Base-by-base conservation (phyloP, 1,284 basidiomycete species). In the Ceratobasidium sp. region DNA sequence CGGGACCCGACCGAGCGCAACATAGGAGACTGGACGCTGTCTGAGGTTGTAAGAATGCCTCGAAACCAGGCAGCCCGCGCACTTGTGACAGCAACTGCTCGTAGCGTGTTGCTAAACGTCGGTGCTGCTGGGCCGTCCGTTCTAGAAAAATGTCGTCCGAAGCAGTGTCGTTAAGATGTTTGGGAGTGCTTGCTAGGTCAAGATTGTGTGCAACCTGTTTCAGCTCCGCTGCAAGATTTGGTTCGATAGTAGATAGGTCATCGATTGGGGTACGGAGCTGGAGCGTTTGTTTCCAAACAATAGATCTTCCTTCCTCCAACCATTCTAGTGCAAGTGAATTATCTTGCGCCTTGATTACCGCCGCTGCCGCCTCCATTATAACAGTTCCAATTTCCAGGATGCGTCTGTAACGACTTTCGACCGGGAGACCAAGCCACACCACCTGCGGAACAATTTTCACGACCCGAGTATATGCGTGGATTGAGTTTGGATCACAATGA, bases 311-410 rank as follows among this genome's bases (percentile, higher is more conserved):
- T 3, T 22, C 19, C 41, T 66, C 66, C 7, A 57, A 29, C 66
- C 66, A 69, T 59, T 69, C 66, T 11, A 69, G 33, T n/a, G 64
- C 64, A 14, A 33, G 48, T 3, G 8, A 36, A 44, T 54, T 44
- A 11, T 24, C 4, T 7, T 45, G 50, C 24, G 7, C 15, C 2
- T 27, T 29, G 19, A 72, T 72, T 17, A 57, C 69, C 2, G 45
- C 22, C 1, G 57, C 36, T 3, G 57, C 56, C 19, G 69, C 69
- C 27, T 29, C 22, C 6, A 31, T 24, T 14, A 45, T 33, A 14
- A 50, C 17, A 5, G 41, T 11, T 2, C 47, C 29, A 14, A 60
- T 29, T 2, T 36, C 47, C 14, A 44, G 19, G 2, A 72, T 31
- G 19, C 24, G 19, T 31, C 24, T 27, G 27, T 72, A 72, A 8